Base-by-base conservation (phyloP, 2,329 filamentous ascomycete species). In the Gremmenia infestans region DNA sequence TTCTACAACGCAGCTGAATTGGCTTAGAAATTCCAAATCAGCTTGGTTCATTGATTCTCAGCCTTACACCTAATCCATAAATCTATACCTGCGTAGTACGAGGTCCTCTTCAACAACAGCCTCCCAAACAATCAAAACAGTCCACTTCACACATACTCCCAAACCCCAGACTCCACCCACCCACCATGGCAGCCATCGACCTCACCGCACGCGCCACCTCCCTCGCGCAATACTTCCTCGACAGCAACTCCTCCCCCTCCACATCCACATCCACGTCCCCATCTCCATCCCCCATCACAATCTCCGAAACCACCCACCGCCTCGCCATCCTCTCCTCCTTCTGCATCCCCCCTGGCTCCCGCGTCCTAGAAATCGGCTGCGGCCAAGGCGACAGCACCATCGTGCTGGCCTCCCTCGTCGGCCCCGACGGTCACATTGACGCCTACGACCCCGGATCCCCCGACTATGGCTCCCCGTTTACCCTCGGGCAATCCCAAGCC, bases 381-480 rank as follows among this genome's bases (percentile, higher is more conserved):
- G 82, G 81, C 1, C 82, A 85, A 61, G 82, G 81, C 2, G 80
- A 80, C 57, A 78, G 76, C 61, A 83, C 82, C 1, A 72, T 76
- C 11, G 77, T 76, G 2, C 74, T 85, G 17, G 81, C 81, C 47
- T 65, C 73, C 61, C 73, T 68, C 19, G 73, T 80, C 1, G 75
- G 77, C 2, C 63, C 72, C 12, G 32, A 67, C 0, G 78, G 80
- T 0, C 69, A 68, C 48, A 70, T 83, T 14, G 74, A 76, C 51
- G 81, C 78, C 4, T 66, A 82, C 28, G 81, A 84, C 68, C 81
- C 80, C 1, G 80, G 74, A 0, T 62, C 70, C 0, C 66, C 74
- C 7, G 72, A 78, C 60, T 83, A 83, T 65, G 74, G 77, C 47
- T 61, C 72, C n/a, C 74, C 78, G 1, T 76, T 72, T 56, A 81